Evolutionary conservation across 2,329 filamentous ascomycete species (phyloP), one percentile per base, ranked within the genome.

Genomic region (Colletotrichum sublineola): DNA sequence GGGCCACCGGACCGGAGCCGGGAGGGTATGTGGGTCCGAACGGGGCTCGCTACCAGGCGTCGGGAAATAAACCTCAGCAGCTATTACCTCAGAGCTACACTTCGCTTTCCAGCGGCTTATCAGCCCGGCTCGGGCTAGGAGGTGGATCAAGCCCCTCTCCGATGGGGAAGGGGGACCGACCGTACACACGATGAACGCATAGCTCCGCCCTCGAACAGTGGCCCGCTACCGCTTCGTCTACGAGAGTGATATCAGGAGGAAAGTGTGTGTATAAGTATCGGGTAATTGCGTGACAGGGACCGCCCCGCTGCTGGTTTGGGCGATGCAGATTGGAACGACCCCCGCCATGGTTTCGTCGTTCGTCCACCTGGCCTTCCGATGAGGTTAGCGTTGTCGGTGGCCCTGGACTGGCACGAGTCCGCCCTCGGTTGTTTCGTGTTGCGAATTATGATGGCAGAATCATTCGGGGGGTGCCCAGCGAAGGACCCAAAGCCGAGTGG

Each of bases 1-100:
- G 33, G 56, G 36, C 36, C n/a, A 58, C 56, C 38, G 56, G 56
- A 24, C 56, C 56, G 56, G 56, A 38, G 38, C 56, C 56, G 56
- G 56, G 38, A 40, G 18, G n/a, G 36, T 12, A 40, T 31, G n/a
- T 42, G 56, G 56, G 3, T n/a, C 14, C 31, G 15, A n/a, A 33
- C 8, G 24, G 24, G 24, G 31, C 31, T n/a, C 52, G 52, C 52
- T 33, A 33, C 50, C 29, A 33, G 29, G 14, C 18, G 50, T 52
- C 24, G 50, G 14, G 15, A 33, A 24, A 53, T 20, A 33, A 20
- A 9, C 8, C n/a, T 14, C 48, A 5, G 14, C 14, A 53, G 11
- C 15, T 31, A 5, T 53, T 52, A 20, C 14, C 29, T 33, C 50
- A 4, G 29, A 31, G 46, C 9, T 24, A 53, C 14, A 33, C 29